phyloP scores from a whole-genome alignment of 2,329 filamentous ascomycete species.

The Myriangium duriaei region DNA sequence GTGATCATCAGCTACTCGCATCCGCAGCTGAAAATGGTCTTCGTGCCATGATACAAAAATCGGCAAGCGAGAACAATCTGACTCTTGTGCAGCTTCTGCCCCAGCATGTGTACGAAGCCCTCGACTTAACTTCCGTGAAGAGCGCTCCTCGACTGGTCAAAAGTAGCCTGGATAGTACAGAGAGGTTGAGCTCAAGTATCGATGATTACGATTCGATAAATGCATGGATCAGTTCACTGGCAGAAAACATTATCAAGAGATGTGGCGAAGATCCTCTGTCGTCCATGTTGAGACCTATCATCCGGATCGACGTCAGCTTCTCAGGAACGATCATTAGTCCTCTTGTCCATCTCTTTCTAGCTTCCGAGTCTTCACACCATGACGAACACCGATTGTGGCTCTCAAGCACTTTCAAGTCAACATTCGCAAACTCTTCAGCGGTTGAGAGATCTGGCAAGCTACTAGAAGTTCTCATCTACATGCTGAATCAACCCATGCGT shows the following conservation, averaged over 20 bases:
- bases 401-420: conserved; percentile 47
- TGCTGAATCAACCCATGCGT: conserved; percentile 67
- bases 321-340: conserved; percentile 31
- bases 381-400: conserved; percentile 48
- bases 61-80: too few species aligned
- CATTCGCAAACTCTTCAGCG: conserved; percentile 30
- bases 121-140: too few species aligned
- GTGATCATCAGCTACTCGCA: not conserved
- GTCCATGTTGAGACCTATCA: not conserved
- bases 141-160: too few species aligned
- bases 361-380: conserved; percentile 51
- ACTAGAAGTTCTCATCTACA: conserved; percentile 69
- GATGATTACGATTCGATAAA: too few species aligned
- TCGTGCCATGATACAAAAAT: not conserved
- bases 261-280: not conserved
- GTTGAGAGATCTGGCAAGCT: conserved; percentile 58
- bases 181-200: too few species aligned
- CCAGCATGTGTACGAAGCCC: conserved; percentile 1
- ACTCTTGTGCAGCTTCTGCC: conserved; percentile 71
- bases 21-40: conserved; percentile 1
- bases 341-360: conserved; percentile 69
- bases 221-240: not conserved
- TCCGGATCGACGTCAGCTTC: conserved; percentile 1
- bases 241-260: not conserved
- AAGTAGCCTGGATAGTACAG: too few species aligned